These are phyloP conservation scores for Sclerotiophoma versabilis DNA, from an alignment of 2,329 filamentous ascomycete genomes.

Conservation along the genomic window DNA sequence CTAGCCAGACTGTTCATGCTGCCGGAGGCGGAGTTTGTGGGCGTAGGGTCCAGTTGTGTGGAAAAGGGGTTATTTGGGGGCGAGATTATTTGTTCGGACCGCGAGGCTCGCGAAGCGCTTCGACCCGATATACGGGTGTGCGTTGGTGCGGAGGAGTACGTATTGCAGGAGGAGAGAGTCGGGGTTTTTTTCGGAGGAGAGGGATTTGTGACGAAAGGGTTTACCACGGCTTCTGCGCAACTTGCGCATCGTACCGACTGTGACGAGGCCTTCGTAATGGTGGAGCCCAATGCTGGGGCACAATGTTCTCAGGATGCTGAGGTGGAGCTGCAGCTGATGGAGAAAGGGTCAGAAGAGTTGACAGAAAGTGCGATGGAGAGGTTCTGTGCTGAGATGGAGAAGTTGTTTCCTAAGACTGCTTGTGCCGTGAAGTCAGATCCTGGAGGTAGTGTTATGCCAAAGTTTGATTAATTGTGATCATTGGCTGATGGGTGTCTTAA, in stretches of 20 bases:
- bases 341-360: conserved; percentile 9
- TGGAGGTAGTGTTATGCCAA: conserved; percentile 1
- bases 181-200: neutral
- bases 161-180: neutral
- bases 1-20: conserved; percentile 22
- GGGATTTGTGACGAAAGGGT: neutral
- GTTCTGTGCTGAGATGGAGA: neutral
- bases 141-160: conserved; percentile 2
- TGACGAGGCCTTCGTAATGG: neutral
- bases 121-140: conserved; percentile 8
- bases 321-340: conserved; percentile 1
- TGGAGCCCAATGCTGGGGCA: neutral
- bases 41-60: conserved; percentile 20
- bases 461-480: neutral
- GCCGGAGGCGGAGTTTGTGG: conserved; percentile 21
- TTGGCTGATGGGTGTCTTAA: too few relatives aligned
- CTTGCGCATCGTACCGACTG: neutral
- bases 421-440: neutral
- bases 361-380: conserved; percentile 13
- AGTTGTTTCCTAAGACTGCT: neutral
- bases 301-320: neutral
- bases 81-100: conserved; percentile 20
- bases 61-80: conserved; percentile 18
- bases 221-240: neutral
- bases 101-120: conserved; percentile 15